phyloP scores from a whole-genome alignment of 805 yeast species.

The Maudiozyma bulderi region DNA sequence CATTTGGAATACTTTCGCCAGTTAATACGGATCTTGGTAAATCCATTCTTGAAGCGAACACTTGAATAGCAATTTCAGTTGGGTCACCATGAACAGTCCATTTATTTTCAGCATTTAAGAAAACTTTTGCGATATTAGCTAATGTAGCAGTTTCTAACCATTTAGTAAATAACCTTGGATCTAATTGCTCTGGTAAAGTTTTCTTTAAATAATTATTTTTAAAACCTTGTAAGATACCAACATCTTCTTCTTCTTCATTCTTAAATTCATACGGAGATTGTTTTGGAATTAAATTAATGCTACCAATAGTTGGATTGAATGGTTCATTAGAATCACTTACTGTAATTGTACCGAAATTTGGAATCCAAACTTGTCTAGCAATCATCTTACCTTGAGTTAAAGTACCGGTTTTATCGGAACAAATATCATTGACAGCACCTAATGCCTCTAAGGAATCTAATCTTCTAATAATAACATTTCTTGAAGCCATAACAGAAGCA shows the following conservation, averaged over 20 bases:
- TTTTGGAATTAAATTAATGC: constrained; percentile 70
- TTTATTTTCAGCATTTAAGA: constrained; percentile 34
- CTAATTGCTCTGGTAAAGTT: constrained; percentile 10
- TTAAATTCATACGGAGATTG: constrained; percentile 37
- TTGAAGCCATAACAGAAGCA: constrained; percentile 89
- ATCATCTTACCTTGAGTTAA: constrained; percentile 88
- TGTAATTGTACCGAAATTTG: constrained; percentile 62
- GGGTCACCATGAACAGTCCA: constrained; percentile 88
- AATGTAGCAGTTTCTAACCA: constrained; percentile 64
- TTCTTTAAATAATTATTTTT: constrained; percentile 12
- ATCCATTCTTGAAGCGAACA: constrained; percentile 53
- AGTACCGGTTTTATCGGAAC: constrained; percentile 88
- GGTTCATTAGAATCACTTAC: constrained; percentile 55
- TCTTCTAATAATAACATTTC: constrained; percentile 87
- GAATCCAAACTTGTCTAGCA: constrained; percentile 72
- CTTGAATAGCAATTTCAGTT: constrained; percentile 82
- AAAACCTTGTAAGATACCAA: constrained; percentile 21
- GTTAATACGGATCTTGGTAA: constrained; percentile 38
- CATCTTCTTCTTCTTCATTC: constrained; percentile 24
- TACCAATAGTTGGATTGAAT: constrained; percentile 93
- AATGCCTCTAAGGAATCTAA: constrained; percentile 90
- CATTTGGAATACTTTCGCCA: constrained; percentile 22
- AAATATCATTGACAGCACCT: constrained; percentile 88
- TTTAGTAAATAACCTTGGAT: constrained; percentile 27
- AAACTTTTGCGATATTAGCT: constrained; percentile 70